These are phyloP conservation scores for Ceratorhiza oryzae-sativae DNA, from an alignment of 1,284 basidiomycete genomes.

Conservation along the genomic window DNA sequence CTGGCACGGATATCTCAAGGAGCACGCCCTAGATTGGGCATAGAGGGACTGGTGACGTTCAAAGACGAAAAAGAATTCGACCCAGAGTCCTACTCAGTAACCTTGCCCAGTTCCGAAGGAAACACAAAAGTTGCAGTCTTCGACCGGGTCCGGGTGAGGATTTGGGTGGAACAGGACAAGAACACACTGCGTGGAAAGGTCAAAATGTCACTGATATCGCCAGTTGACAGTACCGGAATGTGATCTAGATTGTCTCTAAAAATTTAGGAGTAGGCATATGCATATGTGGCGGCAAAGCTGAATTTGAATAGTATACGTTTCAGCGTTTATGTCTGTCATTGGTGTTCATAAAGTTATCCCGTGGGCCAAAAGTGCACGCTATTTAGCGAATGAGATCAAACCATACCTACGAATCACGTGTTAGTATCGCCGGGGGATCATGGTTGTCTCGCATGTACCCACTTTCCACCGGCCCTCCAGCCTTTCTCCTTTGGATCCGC, in stretches of 20 bases:
- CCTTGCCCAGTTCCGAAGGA: slow-evolving; percentile 62
- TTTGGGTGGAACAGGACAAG: slow-evolving; percentile 92
- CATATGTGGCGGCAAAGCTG: too few relatives aligned
- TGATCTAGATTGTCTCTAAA: not conserved
- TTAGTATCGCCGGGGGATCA: not conserved
- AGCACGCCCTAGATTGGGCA: slow-evolving; percentile 70
- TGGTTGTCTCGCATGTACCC: not conserved
- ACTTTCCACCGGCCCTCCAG: slow-evolving; percentile 44
- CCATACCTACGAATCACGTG: slow-evolving; percentile 32
- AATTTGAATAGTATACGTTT: too few relatives aligned
- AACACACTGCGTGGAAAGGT: slow-evolving; percentile 94
- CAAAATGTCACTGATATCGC: slow-evolving; percentile 83
- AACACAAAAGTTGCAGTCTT: slow-evolving; percentile 79
- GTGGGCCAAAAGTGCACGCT: too few relatives aligned
- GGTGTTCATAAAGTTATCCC: too few relatives aligned
- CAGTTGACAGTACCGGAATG: slow-evolving; percentile 57
- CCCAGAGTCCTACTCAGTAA: slow-evolving; percentile 87
- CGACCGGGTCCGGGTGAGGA: slow-evolving; percentile 88
- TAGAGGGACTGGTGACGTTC: slow-evolving; percentile 95
- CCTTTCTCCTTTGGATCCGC: slow-evolving; percentile 51
- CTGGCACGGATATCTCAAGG: slow-evolving; percentile 4
- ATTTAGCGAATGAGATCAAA: slow-evolving; percentile 34
- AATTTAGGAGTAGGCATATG: too few relatives aligned
- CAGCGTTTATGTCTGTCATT: too few relatives aligned
- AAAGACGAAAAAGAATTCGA: slow-evolving; percentile 89